Conservation (phyloP, 1,284 basidiomycete genomes). For the Fistulina hepatica region DNA sequence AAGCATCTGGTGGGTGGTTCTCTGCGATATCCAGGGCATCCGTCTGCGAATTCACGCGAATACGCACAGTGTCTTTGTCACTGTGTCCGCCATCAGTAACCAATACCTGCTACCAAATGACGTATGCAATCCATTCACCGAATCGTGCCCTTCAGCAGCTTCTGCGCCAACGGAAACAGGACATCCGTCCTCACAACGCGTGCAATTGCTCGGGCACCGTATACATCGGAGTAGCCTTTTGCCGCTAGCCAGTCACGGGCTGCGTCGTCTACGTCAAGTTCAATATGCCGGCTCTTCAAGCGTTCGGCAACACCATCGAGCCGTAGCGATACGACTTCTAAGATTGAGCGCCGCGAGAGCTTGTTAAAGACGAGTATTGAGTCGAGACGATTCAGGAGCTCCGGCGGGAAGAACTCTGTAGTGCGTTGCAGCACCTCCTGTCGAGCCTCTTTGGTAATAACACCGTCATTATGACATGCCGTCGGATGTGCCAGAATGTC, state of each 20-base stretch:
- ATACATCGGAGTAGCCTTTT: constrained; percentile 77
- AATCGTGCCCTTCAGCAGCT: constrained; percentile 64
- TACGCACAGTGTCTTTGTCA: constrained; percentile 53
- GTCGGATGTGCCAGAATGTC: constrained; percentile 67
- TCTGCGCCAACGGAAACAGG: constrained; percentile 68
- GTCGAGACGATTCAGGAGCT: constrained; percentile 84
- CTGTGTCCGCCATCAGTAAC: constrained; percentile 19
- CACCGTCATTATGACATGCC: constrained; percentile 55
- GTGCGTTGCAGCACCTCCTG: constrained; percentile 69
- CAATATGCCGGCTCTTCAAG: constrained; percentile 57
- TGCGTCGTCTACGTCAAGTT: constrained; percentile 54
- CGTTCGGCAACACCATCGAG: constrained; percentile 64
- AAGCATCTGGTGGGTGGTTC: constrained; percentile 43
- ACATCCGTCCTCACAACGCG: constrained; percentile 72
- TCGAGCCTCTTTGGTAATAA: constrained; percentile 54
- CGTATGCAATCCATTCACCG: constrained; percentile 33
- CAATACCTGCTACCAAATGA: background rate
- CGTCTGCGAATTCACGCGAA: constrained; percentile 37
- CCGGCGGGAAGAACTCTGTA: constrained; percentile 76
- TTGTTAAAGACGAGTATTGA: constrained; percentile 87
- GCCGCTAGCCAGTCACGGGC: constrained; percentile 68
- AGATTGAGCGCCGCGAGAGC: constrained; percentile 61
- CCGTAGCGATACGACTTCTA: constrained; percentile 69
- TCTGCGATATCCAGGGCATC: constrained; percentile 41
- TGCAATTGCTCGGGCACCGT: constrained; percentile 79